phyloP scores from a whole-genome alignment of 306 rosid species.

The Cucumis melo region DNA sequence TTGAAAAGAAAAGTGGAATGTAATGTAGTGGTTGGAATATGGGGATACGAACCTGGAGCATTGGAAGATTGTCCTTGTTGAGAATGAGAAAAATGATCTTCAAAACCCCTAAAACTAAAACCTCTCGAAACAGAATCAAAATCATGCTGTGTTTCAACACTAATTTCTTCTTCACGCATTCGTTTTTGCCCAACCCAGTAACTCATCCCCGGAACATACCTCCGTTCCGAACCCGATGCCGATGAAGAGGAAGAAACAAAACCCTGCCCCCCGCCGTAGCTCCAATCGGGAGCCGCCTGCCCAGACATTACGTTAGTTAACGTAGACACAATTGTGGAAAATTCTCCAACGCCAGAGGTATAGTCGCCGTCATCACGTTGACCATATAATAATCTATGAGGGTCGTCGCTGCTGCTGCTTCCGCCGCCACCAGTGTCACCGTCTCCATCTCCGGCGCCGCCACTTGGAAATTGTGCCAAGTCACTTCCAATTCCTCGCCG shows the following conservation, averaged over 20 bases:
- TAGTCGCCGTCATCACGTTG: background rate
- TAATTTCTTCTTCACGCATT: conserved; percentile 36
- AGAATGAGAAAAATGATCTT: conserved; percentile 6
- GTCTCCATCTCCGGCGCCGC: conserved; percentile 7
- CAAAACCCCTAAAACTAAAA: background rate
- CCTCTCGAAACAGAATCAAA: background rate
- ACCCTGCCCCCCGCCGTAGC: conserved; percentile 3
- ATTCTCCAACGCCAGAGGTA: conserved; percentile 18
- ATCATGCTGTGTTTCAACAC: background rate
- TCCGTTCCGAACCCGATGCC: background rate
- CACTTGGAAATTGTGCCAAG: conserved; percentile 10
- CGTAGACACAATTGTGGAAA: conserved; percentile 55
- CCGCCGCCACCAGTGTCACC: background rate
- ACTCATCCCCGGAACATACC: background rate
- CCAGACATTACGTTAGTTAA: conserved; percentile 54
- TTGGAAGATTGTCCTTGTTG: conserved; percentile 5
- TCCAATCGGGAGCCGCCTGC: conserved; percentile 4
- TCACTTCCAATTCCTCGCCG: conserved; percentile 19
- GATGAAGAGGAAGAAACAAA: conserved; percentile 10
- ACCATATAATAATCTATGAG: background rate
- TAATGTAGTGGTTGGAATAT: too few relatives aligned
- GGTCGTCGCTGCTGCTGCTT: conserved; percentile 1
- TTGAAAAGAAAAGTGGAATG: too few relatives aligned
- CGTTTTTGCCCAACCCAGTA: conserved; percentile 43
- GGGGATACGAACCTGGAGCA: too few relatives aligned